Base-by-base conservation (phyloP, 2,329 filamentous ascomycete species). In the Neofusicoccum cordaticola region DNA sequence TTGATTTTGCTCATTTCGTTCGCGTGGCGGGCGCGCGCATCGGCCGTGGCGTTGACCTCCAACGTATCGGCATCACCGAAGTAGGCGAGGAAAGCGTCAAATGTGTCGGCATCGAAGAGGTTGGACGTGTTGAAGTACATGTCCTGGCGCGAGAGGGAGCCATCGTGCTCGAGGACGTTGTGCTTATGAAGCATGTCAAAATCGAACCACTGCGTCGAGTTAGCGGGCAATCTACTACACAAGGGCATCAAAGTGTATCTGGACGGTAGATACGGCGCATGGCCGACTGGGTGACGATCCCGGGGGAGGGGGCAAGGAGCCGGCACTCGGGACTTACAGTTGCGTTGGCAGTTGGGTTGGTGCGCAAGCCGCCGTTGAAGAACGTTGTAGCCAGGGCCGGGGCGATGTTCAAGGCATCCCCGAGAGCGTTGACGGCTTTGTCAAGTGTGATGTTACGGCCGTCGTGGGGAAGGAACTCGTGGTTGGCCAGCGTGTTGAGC, bases 121-220 rank as follows among this genome's bases (percentile, higher is more conserved):
- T 71, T 69, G 17, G 67, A 64, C 5, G 13, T 31, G 52, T 57
- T 39, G 39, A 57, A 42, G 39, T 42, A 17, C 52, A 44, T 44
- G 56, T 73, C 71, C 48, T 64, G 56, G 7, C 75, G 68, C 0
- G 69, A 70, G 1, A 78, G 68, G 7, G 71, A 74, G 27, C 67
- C 74, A 61, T 79, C 77, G 60, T 78, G 75, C 66, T 78, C 77
- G 22, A 78, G 68, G 2, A 68, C 66, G 39, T 72, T 70, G 68
- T 78, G 76, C 31, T 69, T 71, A n/a, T 69, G 68, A 0, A 78
- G 63, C 51, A 77, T 70, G 34, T 73, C 71, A 8, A 78, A 70
- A 58, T 71, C 69, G 50, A 77, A 71, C n/a, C 58, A 51, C 39
- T 67, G 67, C 34, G 42, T 19, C 2, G 19, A 19, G 19, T 19